These are phyloP conservation scores for Hypoxylon cercidicola DNA, from an alignment of 495 filamentous ascomycete species.

Conservation along the genomic window DNA sequence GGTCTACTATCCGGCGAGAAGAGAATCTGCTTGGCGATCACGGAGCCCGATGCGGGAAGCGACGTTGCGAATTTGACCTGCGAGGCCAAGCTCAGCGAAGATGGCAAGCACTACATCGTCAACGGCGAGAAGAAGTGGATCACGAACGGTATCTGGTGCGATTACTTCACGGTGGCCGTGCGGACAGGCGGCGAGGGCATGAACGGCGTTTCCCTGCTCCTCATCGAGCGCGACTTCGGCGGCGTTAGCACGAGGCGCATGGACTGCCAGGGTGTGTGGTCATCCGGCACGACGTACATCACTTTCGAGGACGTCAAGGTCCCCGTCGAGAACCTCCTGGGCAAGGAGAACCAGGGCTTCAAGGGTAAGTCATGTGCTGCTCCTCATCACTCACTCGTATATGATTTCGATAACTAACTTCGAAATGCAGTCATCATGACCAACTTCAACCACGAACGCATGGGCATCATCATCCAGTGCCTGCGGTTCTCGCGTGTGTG, in stretches of 20 bases:
- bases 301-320: conserved; percentile 99
- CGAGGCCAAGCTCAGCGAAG: conserved; percentile 90
- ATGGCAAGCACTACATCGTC: conserved; percentile 99
- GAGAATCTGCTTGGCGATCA: conserved; percentile 80
- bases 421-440: conserved; percentile 83
- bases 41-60: conserved; percentile 66
- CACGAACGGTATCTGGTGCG: conserved; percentile 94
- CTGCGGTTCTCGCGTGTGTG: conserved; percentile 95
- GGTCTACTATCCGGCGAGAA: conserved; percentile 91
- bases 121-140: conserved; percentile 99
- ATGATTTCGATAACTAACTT: conserved; percentile 15
- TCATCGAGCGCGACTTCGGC: conserved; percentile 79
- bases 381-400: background rate
- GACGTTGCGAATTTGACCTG: conserved; percentile 96
- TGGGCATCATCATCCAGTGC: conserved; percentile 98
- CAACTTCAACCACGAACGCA: conserved; percentile 99
- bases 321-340: conserved; percentile 95
- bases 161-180: conserved; percentile 98
- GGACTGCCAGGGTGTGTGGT: conserved; percentile 99
- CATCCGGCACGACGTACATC: conserved; percentile 93
- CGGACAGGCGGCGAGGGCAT: conserved; percentile 87
- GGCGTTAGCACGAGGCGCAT: conserved; percentile 93
- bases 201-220: conserved; percentile 88
- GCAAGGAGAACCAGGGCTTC: conserved; percentile 99
- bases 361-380: conserved; percentile 62